phyloP scores from a whole-genome alignment of 768 basidiomycete genomes.

The Rubroboletus satanas region DNA sequence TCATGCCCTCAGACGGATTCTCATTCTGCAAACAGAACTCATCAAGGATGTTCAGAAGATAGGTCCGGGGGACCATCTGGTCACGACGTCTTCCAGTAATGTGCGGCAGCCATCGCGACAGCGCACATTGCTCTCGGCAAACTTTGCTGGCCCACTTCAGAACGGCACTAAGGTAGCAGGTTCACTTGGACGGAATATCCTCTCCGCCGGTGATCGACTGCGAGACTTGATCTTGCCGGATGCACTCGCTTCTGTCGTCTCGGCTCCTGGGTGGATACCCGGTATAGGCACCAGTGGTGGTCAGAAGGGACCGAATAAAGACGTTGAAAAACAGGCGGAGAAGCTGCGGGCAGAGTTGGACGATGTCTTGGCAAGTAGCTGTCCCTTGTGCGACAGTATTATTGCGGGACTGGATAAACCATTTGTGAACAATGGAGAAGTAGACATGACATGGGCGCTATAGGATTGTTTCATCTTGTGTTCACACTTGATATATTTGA shows the following conservation, averaged over 20 bases:
- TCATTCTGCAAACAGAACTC: slow-evolving; percentile 81
- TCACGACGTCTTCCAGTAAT: slow-evolving; percentile 33
- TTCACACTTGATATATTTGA: slow-evolving; percentile 1
- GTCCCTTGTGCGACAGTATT: slow-evolving; percentile 91
- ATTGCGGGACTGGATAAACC: slow-evolving; percentile 82
- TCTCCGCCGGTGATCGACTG: slow-evolving; percentile 85
- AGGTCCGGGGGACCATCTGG: slow-evolving; percentile 31
- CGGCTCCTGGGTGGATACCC: slow-evolving; percentile 74
- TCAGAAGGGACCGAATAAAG: slow-evolving; percentile 41
- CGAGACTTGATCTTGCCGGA: slow-evolving; percentile 94
- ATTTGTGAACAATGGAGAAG: slow-evolving; percentile 77
- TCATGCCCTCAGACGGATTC: slow-evolving; percentile 75
- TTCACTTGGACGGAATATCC: slow-evolving; percentile 70
- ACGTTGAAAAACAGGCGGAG: slow-evolving; percentile 61
- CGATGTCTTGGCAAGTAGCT: slow-evolving; percentile 81
- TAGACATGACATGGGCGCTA: slow-evolving; percentile 73
- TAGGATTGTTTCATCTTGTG: slow-evolving; percentile 27
- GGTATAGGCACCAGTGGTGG: slow-evolving; percentile 51
- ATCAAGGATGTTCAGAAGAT: slow-evolving; percentile 48
- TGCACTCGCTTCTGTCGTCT: slow-evolving; percentile 80
- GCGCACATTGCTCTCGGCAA: slow-evolving; percentile 71
- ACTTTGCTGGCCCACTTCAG: slow-evolving; percentile 58
- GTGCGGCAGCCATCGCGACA: slow-evolving; percentile 48
- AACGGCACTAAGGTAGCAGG: slow-evolving; percentile 64
- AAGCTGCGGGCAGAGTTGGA: slow-evolving; percentile 82